Conservation (phyloP, 495 filamentous ascomycete genomes). For the Aspergillus coremiiformis region DNA sequence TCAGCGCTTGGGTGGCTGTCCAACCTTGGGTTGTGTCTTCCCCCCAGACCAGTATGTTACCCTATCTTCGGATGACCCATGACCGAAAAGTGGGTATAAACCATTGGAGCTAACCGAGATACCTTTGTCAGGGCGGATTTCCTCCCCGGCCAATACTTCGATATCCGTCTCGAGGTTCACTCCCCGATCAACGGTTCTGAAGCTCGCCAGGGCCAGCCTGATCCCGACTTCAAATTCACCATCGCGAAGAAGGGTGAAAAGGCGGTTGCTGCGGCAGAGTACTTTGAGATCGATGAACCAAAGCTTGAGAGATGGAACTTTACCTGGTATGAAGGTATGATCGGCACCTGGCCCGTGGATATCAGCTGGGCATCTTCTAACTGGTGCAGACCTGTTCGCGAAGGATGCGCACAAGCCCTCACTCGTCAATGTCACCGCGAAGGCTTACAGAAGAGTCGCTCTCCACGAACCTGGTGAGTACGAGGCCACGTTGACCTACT, state of each 20-base stretch:
- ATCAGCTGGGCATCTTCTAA: conserved; percentile 5
- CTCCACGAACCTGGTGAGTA: conserved; percentile 66
- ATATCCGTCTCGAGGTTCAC: conserved; percentile 69
- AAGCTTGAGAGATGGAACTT: conserved; percentile 64
- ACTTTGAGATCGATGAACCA: conserved; percentile 54
- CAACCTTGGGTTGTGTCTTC: conserved; percentile 64
- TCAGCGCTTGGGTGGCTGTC: conserved; percentile 63
- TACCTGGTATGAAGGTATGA: conserved; percentile 56
- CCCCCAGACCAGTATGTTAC: conserved; percentile 68
- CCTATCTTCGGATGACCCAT: too few relatives aligned
- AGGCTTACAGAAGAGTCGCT: conserved; percentile 58
- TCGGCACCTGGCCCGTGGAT: neutral
- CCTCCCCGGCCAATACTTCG: conserved; percentile 66
- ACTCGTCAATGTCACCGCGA: conserved; percentile 63
- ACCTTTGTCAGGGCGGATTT: conserved; percentile 47
- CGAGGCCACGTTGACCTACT: conserved; percentile 62
- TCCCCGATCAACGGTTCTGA: conserved; percentile 70
- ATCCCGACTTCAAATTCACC: conserved; percentile 61
- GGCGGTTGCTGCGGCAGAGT: conserved; percentile 44
- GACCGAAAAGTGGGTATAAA: too few relatives aligned
- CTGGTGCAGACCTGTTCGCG: conserved; percentile 56
- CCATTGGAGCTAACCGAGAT: neutral
- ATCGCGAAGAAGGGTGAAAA: conserved; percentile 50
- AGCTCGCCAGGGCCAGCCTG: conserved; percentile 52
- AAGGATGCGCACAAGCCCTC: conserved; percentile 54